phyloP scores from a whole-genome alignment of 1,284 basidiomycete genomes.

The Ustilago esculenta region DNA sequence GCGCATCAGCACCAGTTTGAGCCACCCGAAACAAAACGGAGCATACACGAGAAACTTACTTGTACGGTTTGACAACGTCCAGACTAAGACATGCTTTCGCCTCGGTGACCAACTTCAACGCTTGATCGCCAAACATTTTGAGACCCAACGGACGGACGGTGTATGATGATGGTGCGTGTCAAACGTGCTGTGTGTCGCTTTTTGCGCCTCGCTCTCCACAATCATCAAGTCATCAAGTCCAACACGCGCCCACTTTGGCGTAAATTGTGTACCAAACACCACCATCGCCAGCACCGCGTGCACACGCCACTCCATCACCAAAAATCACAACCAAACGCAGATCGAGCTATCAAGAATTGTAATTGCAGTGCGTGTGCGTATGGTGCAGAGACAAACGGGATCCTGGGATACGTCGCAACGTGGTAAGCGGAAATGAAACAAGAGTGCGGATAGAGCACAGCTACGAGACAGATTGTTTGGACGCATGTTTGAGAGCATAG shows the following conservation, averaged over 20 bases:
- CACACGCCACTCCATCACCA: too few relatives aligned
- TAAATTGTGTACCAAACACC: too few relatives aligned
- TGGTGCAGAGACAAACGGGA: neutral
- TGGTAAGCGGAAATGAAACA: neutral
- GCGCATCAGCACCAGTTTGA: neutral
- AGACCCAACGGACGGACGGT: too few relatives aligned
- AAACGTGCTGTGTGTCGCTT: conserved; percentile 11
- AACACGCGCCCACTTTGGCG: too few relatives aligned
- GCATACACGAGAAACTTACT: conserved; percentile 66
- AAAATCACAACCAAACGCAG: too few relatives aligned
- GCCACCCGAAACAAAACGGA: neutral
- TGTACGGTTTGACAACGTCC: conserved; percentile 88
- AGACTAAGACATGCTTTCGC: conserved; percentile 83
- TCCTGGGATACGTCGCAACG: too few relatives aligned
- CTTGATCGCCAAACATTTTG: conserved; percentile 77
- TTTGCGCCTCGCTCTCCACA: too few relatives aligned
- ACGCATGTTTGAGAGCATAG: neutral
- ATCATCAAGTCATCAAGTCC: too few relatives aligned
- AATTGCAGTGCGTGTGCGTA: conserved; percentile 14
- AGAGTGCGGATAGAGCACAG: neutral
- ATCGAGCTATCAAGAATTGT: conserved; percentile 4
- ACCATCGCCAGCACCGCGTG: too few relatives aligned
- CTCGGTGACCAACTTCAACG: conserved; percentile 85
- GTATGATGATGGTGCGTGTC: too few relatives aligned
- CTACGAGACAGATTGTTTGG: neutral